Base-by-base conservation (phyloP, 441 rosid species). In the Macaranga tanarius region DNA sequence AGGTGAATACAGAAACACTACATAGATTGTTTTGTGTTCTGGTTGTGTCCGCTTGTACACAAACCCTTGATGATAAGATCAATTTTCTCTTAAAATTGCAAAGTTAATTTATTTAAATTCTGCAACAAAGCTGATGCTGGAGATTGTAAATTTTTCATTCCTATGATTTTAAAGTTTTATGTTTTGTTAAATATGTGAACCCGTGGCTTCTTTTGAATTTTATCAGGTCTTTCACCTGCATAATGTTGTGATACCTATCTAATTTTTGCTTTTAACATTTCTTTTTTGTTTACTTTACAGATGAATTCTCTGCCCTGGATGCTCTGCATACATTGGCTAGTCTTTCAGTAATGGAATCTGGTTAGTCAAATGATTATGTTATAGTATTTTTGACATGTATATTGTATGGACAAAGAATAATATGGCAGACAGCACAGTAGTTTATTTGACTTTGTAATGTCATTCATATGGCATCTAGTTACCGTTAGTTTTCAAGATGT, bases 261-360 rank as follows among this genome's bases (percentile, higher is more conserved):
- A 64, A 67, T 62, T 56, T 58, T 58, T 19, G 11, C 40, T 12
- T 42, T 52, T 17, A 38, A 52, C 57, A 57, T 25, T 40, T 44
- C n/a, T n/a, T 45, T 75, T 34, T n/a, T 76, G n/a, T 72, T 71
- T 51, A 22, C 70, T 52, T 59, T 74, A 79, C 89, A 91, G 97
- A 90, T 86, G 97, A 87, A 80, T 72, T 79, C 77, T 74, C 81
- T 75, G 86, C 84, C 55, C 73, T 91, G 51, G 87, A 88, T 80
- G 97, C 91, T 50, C 82, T 96, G 67, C 82, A 87, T 56, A 81
- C 90, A 59, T 85, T 95, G 93, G 89, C 93, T 69, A 84, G 84
- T 80, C 81, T 77, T 72, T 85, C 91, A 65, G 76, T 77, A 26
- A 77, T 88, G 82, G 97, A 91, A 80, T 89, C 97, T 62, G 99